A percentile compares a stretch with the other conserved stretches of the same genome.
These are phyloP conservation scores for Metarhizium guizhouense DNA, from an alignment of 2,329 filamentous ascomycete species.

Conservation along the genomic window DNA sequence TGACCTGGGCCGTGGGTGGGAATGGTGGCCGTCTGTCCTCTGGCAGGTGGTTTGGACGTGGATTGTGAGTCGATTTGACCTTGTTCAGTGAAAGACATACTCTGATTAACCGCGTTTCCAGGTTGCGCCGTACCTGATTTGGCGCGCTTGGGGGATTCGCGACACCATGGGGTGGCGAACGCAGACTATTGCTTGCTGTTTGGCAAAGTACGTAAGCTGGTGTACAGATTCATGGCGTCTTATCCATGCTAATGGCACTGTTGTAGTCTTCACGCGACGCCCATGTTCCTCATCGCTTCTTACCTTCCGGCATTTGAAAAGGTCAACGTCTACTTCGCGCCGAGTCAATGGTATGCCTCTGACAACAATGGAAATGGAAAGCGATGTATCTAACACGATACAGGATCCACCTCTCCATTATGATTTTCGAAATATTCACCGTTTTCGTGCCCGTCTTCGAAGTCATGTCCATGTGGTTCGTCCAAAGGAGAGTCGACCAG, in stretches of 20 bases:
- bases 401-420: slow-evolving; percentile 42
- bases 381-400: slow-evolving; percentile 5
- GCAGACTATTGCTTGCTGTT: slow-evolving; percentile 45
- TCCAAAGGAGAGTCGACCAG: slow-evolving; percentile 19
- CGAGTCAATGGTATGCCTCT: slow-evolving; percentile 45
- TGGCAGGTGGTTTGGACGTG: slow-evolving; percentile 53
- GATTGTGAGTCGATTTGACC: slow-evolving; percentile 45
- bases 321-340: slow-evolving; percentile 43
- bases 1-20: slow-evolving; percentile 39
- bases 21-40: slow-evolving; percentile 48
- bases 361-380: no score
- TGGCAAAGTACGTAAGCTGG: slow-evolving; percentile 27
- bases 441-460: slow-evolving; percentile 53
- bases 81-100: slow-evolving; percentile 4
- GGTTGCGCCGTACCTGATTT: slow-evolving; percentile 26
- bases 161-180: slow-evolving; percentile 57
- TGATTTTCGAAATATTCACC: slow-evolving; percentile 50
- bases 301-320: slow-evolving; percentile 36
- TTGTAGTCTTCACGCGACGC: slow-evolving; percentile 48
- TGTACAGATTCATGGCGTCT: no score
- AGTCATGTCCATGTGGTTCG: slow-evolving; percentile 29
- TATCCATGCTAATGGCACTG: no score
- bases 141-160: slow-evolving; percentile 49
- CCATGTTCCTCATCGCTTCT: slow-evolving; percentile 53
- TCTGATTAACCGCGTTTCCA: not conserved